Percentiles rank a stretch among this genome's conserved stretches.
Evolutionary conservation across 805 yeast species (phyloP).

Genomic region (Ogataea kodamae): DNA sequence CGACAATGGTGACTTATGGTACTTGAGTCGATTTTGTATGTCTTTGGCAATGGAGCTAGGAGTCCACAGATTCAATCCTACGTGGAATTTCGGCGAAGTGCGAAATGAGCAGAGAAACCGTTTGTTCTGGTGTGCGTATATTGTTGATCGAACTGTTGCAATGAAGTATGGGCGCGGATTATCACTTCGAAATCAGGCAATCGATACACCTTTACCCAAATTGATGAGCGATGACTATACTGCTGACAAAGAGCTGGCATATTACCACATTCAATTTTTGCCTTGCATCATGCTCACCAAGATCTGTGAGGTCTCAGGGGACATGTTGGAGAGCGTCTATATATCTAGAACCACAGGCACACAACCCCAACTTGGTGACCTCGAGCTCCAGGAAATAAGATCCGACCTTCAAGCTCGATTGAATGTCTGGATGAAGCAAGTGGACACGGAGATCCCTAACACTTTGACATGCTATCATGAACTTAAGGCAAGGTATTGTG

Average conservation of each 20-base stretch:
- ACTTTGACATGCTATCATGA: constrained; percentile 18
- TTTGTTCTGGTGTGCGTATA: constrained; percentile 26
- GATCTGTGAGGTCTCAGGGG: constrained; percentile 22
- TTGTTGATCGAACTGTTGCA: constrained; percentile 25
- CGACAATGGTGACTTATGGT: constrained; percentile 28
- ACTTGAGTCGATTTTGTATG: constrained; percentile 25
- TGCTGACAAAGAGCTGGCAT: constrained; percentile 8
- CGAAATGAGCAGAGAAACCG: constrained; percentile 25
- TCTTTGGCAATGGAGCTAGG: constrained; percentile 30
- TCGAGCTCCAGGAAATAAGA: constrained; percentile 13
- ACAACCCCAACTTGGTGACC: constrained; percentile 19
- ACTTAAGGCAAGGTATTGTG: constrained; percentile 21
- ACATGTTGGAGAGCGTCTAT: constrained; percentile 25
- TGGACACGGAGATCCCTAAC: constrained; percentile 19
- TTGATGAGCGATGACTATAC: constrained; percentile 19
- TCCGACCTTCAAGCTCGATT: constrained; percentile 14
- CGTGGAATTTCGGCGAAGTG: constrained; percentile 25
- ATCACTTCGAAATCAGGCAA: constrained; percentile 25
- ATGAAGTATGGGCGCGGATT: constrained; percentile 27
- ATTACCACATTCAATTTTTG: constrained; percentile 18
- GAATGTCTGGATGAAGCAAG: constrained; percentile 20
- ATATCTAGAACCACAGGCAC: constrained; percentile 24
- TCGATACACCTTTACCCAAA: constrained; percentile 26
- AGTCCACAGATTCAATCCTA: constrained; percentile 26
- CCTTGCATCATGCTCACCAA: constrained; percentile 21